Base-by-base conservation (phyloP, 2,329 filamentous ascomycete genomes). In the Pochonia chlamydosporia region DNA sequence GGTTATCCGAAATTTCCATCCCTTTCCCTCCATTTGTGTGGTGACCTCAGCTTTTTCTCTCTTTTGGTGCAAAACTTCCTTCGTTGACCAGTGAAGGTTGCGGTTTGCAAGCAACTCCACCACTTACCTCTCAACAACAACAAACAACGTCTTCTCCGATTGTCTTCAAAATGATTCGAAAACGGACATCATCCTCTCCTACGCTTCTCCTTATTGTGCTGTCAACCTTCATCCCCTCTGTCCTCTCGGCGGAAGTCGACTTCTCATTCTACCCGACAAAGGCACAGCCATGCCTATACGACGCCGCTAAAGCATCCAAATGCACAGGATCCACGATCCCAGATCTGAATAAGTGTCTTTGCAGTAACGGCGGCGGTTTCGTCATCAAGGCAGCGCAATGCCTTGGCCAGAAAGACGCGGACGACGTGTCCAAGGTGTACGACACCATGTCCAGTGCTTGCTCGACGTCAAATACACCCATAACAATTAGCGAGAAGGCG, bases 341-440 rank as follows among this genome's bases (percentile, higher is more conserved):
- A 0, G 59, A 66, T 25, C 62, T 77, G 51, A 79, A 79, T 53
- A 44, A 56, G 2, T 80, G 76, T 45, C 64, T 79, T 2, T 80
- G 76, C 56, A 57, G 59, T 51, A 76, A 79, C 48, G 61, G 65
- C 26, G 71, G 71, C 46, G 63, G 70, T 52, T 80, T 79, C 57
- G 62, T 79, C 50, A 70, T 67, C 18, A 65, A 66, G 28, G 56
- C 72, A 2, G 76, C 75, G 3, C 53, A 51, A 11, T 80, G 76
- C 52, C 56, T 80, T 11, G 73, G 69, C 7, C 49, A 55, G 14
- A 28, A 56, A 3, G 56, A 54, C 16, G 55, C 59, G 0, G 53
- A 20, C 20, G 70, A 77, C 39, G 52, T 78, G 5, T 51, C 60
- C 13, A 47, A 56, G 14, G 72, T 74, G 14, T 79, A 74, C 53